Percentiles rank a stretch among this genome's conserved stretches.
These are phyloP conservation scores for Diaporthe citri DNA, from an alignment of 2,329 filamentous ascomycete genomes.

Conservation along the genomic window DNA sequence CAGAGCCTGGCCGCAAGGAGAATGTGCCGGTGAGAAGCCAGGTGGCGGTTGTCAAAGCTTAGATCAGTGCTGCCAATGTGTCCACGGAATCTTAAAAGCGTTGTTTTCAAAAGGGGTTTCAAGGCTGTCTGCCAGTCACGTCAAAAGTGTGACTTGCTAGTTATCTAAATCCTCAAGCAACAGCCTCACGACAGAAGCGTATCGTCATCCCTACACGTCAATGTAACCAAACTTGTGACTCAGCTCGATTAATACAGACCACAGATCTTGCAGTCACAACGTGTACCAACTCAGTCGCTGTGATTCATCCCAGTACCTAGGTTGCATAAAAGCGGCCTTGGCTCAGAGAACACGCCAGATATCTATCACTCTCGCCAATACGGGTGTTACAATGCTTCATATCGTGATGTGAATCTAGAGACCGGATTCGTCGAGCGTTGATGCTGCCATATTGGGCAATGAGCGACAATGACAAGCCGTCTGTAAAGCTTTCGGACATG, in stretches of 20 bases:
- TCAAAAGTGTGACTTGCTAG: no score
- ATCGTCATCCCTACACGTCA: not conserved
- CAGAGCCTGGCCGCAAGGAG: conserved; percentile 49
- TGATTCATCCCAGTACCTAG: no score
- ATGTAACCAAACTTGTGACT: not conserved
- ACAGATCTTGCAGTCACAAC: not conserved
- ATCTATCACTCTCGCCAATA: accelerated
- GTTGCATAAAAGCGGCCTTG: no score
- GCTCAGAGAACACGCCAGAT: no score
- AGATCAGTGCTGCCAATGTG: not conserved
- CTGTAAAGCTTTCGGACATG: no score
- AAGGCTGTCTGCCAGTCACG: no score
- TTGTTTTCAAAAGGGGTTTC: not conserved
- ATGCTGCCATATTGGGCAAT: no score
- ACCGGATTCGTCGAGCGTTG: no score
- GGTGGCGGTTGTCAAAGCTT: conserved; percentile 48
- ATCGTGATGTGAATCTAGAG: no score
- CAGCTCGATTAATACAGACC: not conserved
- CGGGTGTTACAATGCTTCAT: no score
- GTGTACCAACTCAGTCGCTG: not conserved
- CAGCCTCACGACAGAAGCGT: not conserved
- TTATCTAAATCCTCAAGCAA: not conserved
- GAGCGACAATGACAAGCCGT: no score
- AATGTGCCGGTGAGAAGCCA: conserved; percentile 56
- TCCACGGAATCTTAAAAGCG: not conserved